Evolutionary conservation across 2,329 filamentous ascomycete genomes (phyloP).

Genomic region (Hawksworthiomyces lignivorus): DNA sequence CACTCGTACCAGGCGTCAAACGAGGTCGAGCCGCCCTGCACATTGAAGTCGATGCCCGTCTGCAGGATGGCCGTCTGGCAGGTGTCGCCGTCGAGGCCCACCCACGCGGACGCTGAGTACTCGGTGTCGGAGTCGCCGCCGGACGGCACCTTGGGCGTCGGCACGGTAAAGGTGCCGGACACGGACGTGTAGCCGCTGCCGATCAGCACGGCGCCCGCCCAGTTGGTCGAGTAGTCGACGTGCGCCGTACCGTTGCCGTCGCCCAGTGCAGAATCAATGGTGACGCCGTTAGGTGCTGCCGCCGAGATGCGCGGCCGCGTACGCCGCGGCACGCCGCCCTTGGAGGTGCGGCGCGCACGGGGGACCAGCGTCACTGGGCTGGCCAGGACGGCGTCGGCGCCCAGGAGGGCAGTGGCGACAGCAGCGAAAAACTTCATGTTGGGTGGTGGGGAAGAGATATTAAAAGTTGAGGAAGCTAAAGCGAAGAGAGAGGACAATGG

Average conservation of each 20-base stretch:
- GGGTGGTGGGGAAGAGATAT: too few species aligned
- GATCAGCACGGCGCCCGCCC: too few species aligned
- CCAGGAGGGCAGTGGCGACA: slow-evolving; percentile 20
- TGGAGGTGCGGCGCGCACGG: slow-evolving; percentile 26
- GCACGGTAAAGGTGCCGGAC: slow-evolving; percentile 22
- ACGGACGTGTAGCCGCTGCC: too few species aligned
- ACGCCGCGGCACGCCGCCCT: slow-evolving; percentile 18
- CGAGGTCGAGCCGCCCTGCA: slow-evolving; percentile 2
- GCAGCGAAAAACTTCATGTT: slow-evolving; percentile 45
- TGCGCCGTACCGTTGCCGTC: too few species aligned
- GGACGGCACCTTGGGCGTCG: slow-evolving; percentile 16
- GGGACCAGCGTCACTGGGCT: slow-evolving; percentile 36
- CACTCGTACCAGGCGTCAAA: slow-evolving; percentile 25
- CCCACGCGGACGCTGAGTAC: slow-evolving; percentile 23
- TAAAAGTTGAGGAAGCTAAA: too few species aligned
- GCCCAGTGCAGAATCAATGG: too few species aligned
- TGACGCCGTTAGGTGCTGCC: too few species aligned
- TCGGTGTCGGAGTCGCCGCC: slow-evolving; percentile 12
- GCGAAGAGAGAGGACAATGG: too few species aligned
- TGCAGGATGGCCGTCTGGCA: slow-evolving; percentile 22
- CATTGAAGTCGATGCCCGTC: slow-evolving; percentile 21
- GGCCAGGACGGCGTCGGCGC: slow-evolving; percentile 34
- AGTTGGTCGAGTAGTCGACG: too few species aligned
- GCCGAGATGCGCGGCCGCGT: slow-evolving; percentile 12
- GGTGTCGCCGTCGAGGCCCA: slow-evolving; percentile 24